Percentiles rank a stretch among this genome's conserved stretches.
Evolutionary conservation across 371 early-diverging fungal genomes (phyloP).

Genomic region (Mortierella sp.): DNA sequence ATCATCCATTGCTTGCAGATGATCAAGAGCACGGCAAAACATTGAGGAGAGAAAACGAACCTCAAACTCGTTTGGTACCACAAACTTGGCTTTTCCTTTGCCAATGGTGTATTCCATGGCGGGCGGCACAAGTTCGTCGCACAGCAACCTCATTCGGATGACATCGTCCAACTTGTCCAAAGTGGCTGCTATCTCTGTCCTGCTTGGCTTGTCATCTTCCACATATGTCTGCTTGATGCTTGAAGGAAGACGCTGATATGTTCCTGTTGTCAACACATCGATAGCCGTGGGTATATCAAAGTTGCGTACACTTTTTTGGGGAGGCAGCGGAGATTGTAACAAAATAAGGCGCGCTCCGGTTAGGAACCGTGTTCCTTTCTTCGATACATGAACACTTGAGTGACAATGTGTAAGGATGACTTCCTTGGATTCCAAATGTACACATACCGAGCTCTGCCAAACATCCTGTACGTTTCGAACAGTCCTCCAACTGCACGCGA

Average conservation of each 20-base stretch:
- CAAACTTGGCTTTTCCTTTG: conserved; percentile 72
- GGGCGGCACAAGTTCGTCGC: conserved; percentile 70
- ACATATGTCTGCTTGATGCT: conserved; percentile 63
- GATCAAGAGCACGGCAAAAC: too few relatives aligned
- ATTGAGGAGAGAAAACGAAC: conserved; percentile 49
- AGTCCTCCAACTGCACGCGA: conserved; percentile 73
- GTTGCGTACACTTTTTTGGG: conserved; percentile 72
- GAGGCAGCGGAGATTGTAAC: too few relatives aligned
- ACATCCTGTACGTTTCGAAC: conserved; percentile 68
- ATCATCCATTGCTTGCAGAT: too few relatives aligned
- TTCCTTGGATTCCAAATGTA: background rate
- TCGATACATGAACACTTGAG: too few relatives aligned
- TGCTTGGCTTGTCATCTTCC: conserved; percentile 63
- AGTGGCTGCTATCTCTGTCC: conserved; percentile 64
- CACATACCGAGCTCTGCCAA: conserved; percentile 69
- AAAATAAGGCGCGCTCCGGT: too few relatives aligned
- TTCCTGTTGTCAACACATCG: conserved; percentile 79
- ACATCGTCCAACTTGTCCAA: conserved; percentile 73
- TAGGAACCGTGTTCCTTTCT: too few relatives aligned
- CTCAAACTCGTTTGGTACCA: conserved; percentile 77
- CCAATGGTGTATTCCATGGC: conserved; percentile 64
- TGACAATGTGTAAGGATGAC: too few relatives aligned
- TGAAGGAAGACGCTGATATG: conserved; percentile 75
- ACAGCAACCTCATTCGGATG: conserved; percentile 73
- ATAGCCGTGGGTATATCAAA: conserved; percentile 81